Evolutionary conservation across 1,284 basidiomycete species (phyloP), one percentile per base, ranked within the genome.

Genomic region (Cutaneotrichosporon daszewskae): DNA sequence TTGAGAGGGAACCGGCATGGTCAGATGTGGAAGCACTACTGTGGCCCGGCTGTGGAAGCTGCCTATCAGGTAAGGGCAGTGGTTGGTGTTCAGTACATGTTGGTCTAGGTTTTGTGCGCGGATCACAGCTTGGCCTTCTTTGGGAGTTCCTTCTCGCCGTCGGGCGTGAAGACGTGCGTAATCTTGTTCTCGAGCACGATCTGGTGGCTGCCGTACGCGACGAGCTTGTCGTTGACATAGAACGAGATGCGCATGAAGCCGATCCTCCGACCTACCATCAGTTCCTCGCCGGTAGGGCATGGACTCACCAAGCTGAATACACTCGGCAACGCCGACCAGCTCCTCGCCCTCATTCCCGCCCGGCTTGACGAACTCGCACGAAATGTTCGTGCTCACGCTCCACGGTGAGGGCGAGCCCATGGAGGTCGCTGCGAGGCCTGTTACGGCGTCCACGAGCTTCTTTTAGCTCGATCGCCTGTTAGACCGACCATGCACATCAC

Each of bases 391-490:
- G 29, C 24, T 40, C 10, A 47, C 49, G 11, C 35, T 32, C n/a
- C 27, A 22, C 11, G 25, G 13, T 32, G 34, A 32, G 6, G 49
- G 49, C 4, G 27, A 10, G 20, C 45, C 49, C 27, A 47, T 41
- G 12, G 45, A 44, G 13, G 33, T 27, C 29, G 42, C 35, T 8
- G 45, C 37, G 12, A 51, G 40, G 45, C 49, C 47, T 1, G 49
- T 40, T 10, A 51, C 38, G n/a, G 23, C 17, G 49, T 51, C 49
- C 19, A 51, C 45, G 22, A 51, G 37, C 49, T 51, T 28, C 5
- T 6, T 40, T 50, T 5, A 49, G 42, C 20, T 31, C 19, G 13
- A 9, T 12, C 6, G 8, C 18, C 23, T 13, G 17, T n/a, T n/a
- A n/a, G n/a, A n/a, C n/a, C n/a, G n/a, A n/a, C n/a, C n/a, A n/a